Percentiles rank a stretch among this genome's conserved stretches.
Conservation (phyloP, 2,329 filamentous ascomycete species). For the Aureobasidium mangrovei region DNA sequence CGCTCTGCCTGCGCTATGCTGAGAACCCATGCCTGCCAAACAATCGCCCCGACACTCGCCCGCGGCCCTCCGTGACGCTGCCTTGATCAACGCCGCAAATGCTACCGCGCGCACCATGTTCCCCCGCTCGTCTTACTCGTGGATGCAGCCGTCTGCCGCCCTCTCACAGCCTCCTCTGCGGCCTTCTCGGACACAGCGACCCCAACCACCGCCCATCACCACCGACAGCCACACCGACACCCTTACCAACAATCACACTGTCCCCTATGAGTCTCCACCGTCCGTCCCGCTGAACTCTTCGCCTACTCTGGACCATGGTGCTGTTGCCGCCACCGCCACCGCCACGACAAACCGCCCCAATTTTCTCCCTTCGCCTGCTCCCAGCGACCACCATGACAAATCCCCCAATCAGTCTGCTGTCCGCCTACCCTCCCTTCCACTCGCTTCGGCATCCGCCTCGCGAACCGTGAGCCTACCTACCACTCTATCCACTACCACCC, state of each 20-base stretch:
- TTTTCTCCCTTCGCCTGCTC: slow-evolving; percentile 13
- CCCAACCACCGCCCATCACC: background rate
- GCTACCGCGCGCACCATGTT: background rate
- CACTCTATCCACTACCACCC: background rate
- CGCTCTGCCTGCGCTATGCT: no score
- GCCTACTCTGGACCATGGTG: background rate
- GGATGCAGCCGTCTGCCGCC: background rate
- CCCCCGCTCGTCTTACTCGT: background rate
- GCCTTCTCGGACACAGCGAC: background rate
- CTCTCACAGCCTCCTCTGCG: slow-evolving; percentile 4
- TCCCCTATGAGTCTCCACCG: background rate
- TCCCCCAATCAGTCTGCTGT: background rate
- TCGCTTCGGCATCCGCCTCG: background rate
- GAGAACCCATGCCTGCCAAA: no score
- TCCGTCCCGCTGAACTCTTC: background rate
- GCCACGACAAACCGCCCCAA: background rate
- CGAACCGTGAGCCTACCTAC: background rate
- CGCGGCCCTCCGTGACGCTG: background rate
- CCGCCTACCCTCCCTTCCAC: background rate
- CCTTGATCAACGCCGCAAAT: background rate
- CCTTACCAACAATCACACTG: background rate
- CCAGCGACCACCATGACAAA: slow-evolving; percentile 6
- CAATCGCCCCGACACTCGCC: background rate
- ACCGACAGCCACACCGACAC: background rate
- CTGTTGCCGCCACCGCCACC: background rate